These are phyloP conservation scores for Phlebiopsis gigantea DNA, from an alignment of 768 basidiomycete species.

Conservation along the genomic window DNA sequence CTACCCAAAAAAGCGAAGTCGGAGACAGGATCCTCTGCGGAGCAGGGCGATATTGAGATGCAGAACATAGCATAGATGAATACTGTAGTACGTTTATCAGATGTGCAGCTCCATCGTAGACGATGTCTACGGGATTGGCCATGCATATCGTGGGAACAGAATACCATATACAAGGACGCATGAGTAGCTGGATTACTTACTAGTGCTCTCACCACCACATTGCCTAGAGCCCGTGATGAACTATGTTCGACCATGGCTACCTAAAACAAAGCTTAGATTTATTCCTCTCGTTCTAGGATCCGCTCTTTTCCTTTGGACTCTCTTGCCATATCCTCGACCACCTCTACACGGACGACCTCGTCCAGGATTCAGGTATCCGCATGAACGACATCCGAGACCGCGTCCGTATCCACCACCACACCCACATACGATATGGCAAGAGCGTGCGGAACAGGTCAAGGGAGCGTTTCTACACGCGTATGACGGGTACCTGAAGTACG, in stretches of 20 bases:
- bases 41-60: neutral
- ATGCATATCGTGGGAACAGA: too few species aligned
- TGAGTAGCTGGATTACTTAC: too few species aligned
- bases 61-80: too few species aligned
- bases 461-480: conserved; percentile 66
- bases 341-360: neutral
- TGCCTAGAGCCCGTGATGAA: neutral
- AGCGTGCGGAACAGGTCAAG: conserved; percentile 52
- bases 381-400: neutral
- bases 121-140: too few species aligned
- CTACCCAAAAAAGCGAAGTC: conserved; percentile 31
- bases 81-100: too few species aligned
- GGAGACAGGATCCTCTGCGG: neutral
- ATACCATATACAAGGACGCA: too few species aligned
- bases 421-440: conserved; percentile 35
- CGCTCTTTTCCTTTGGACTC: conserved; percentile 3
- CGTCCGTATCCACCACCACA: neutral
- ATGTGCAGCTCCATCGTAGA: too few species aligned
- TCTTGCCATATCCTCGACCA: conserved; percentile 9
- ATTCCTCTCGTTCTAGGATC: conserved; percentile 2
- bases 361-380: neutral
- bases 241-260: conserved; percentile 6
- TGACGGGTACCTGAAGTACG: conserved; percentile 54
- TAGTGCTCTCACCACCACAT: conserved; percentile 2
- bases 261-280: neutral